Percentiles rank a stretch among this genome's conserved stretches.
Evolutionary conservation across 306 rosid genomes (phyloP).

Genomic region (Pueraria montana): DNA sequence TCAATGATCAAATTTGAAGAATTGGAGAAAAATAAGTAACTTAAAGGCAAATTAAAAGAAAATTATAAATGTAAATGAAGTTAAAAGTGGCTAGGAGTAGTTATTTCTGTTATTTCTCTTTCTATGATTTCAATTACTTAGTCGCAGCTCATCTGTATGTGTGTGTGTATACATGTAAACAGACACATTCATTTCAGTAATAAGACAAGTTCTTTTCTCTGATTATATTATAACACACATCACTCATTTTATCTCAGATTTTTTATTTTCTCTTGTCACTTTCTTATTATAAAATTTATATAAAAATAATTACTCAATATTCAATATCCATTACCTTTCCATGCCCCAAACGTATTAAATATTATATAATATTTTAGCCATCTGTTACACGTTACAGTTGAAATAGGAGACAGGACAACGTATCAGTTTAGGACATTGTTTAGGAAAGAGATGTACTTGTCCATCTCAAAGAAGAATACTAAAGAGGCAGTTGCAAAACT

Average conservation of each 20-base stretch:
- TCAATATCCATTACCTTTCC: neutral
- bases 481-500: neutral
- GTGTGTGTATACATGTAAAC: too few species aligned
- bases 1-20: too few species aligned
- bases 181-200: too few species aligned
- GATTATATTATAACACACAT: neutral
- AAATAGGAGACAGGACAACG: neutral
- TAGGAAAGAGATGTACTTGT: neutral
- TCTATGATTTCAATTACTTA: too few species aligned
- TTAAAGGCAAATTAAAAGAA: too few species aligned
- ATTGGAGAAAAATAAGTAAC: too few species aligned
- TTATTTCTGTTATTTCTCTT: too few species aligned
- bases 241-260: neutral
- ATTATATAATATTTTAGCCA: neutral
- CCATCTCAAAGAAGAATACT: neutral
- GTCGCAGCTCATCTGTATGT: too few species aligned
- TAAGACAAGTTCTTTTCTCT: neutral
- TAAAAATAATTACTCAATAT: neutral
- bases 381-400: neutral
- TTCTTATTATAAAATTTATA: neutral
- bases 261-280: neutral
- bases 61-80: too few species aligned
- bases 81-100: too few species aligned
- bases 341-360: constrained; percentile 18
- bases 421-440: neutral